These are phyloP conservation scores for Ganoderma lucidum DNA, from an alignment of 1,284 basidiomycete species.

Conservation along the genomic window DNA sequence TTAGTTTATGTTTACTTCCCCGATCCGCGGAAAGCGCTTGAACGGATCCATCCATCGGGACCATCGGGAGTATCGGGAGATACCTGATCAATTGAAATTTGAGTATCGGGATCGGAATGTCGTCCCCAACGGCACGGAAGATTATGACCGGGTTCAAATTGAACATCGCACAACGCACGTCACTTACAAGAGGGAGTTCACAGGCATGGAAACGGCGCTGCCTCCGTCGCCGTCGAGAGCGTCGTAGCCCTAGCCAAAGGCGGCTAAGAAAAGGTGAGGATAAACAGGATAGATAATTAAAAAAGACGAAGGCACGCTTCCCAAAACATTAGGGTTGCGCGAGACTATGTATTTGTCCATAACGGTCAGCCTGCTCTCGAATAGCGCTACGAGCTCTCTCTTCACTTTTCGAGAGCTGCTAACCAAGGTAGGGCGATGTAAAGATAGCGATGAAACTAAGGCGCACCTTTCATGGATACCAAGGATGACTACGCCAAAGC, in stretches of 20 bases:
- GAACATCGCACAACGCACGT: not conserved
- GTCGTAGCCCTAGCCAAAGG: conserved; percentile 42
- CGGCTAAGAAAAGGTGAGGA: conserved; percentile 22
- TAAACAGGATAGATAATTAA: not conserved
- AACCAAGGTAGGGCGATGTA: not conserved
- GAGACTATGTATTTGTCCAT: conserved; percentile 37
- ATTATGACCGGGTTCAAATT: conserved; percentile 20
- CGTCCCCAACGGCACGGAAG: conserved; percentile 37
- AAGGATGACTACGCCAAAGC: too few relatives aligned
- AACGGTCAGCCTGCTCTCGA: conserved; percentile 10
- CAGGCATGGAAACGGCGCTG: conserved; percentile 38
- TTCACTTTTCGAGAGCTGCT: conserved; percentile 31
- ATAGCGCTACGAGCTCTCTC: conserved; percentile 15
- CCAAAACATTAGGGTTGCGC: conserved; percentile 42
- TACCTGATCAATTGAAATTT: conserved; percentile 32
- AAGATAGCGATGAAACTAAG: too few relatives aligned
- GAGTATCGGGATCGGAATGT: conserved; percentile 36
- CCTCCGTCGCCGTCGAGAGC: conserved; percentile 33
- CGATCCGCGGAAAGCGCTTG: conserved; percentile 28
- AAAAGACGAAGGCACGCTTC: conserved; percentile 30
- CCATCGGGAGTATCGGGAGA: conserved; percentile 28
- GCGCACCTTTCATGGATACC: too few relatives aligned
- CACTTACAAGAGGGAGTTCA: conserved; percentile 43
- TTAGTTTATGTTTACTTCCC: too few relatives aligned
- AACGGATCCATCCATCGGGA: conserved; percentile 33